A percentile compares a stretch with the other conserved stretches of the same genome.
phyloP scores from a whole-genome alignment of 108 stramenopile species.

The Nitzschia inconspicua region DNA sequence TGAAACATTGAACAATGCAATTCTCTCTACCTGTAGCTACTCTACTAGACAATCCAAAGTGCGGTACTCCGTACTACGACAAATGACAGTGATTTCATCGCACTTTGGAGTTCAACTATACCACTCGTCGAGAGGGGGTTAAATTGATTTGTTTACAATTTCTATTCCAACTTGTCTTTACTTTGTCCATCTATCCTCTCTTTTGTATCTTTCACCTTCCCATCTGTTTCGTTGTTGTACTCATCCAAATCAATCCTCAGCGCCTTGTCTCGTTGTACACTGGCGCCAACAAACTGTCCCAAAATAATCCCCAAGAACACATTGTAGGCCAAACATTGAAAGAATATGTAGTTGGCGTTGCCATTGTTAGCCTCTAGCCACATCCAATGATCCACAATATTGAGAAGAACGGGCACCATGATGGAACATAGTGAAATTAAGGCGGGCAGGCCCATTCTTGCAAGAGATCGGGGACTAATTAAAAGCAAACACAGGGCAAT shows the following conservation, averaged over 20 bases:
- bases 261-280: conserved; percentile 37
- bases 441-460: conserved; percentile 43
- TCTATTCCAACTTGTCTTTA: too few relatives aligned
- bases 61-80: too few relatives aligned
- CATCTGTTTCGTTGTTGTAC: too few relatives aligned
- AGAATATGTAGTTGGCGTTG: conserved; percentile 82
- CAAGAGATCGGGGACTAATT: conserved; percentile 54
- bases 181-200: too few relatives aligned
- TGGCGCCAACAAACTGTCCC: conserved; percentile 26
- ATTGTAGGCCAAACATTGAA: conserved; percentile 81
- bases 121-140: too few relatives aligned
- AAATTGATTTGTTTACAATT: too few relatives aligned
- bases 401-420: conserved; percentile 56
- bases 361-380: conserved; percentile 77
- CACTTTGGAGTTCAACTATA: too few relatives aligned
- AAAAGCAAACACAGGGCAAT: conserved; percentile 46
- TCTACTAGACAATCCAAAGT: too few relatives aligned
- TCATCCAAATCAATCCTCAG: conserved; percentile 10
- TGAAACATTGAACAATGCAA: too few relatives aligned
- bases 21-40: too few relatives aligned
- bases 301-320: conserved; percentile 48
- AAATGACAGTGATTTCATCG: too few relatives aligned
- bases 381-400: conserved; percentile 65
- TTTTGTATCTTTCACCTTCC: too few relatives aligned
- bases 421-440: conserved; percentile 53